A percentile compares a stretch with the other conserved stretches of the same genome.
Evolutionary conservation across 371 early-diverging fungal species (phyloP).

Genomic region (Actinomortierella ambigua): DNA sequence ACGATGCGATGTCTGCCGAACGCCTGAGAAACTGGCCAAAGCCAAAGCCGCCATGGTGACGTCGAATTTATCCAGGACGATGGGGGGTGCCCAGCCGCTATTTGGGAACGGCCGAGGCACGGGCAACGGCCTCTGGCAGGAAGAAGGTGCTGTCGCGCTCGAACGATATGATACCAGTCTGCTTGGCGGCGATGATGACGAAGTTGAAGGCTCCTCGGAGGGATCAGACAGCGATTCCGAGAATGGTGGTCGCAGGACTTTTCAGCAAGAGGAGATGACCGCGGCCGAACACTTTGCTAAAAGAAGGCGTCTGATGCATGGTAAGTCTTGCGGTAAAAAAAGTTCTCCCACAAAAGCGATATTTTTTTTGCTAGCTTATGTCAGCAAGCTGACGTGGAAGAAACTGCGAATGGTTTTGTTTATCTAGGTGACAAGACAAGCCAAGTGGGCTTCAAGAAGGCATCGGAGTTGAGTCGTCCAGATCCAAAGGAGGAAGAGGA

Average conservation of each 20-base stretch:
- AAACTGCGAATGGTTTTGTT: too few species aligned
- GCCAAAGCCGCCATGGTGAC: constrained; percentile 27
- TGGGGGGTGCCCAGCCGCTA: constrained; percentile 18
- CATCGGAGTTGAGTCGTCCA: neutral
- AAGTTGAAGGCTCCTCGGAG: neutral
- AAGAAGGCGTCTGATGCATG: too few species aligned
- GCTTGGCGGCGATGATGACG: constrained; percentile 17
- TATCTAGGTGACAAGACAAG: too few species aligned
- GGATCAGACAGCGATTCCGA: constrained; percentile 5
- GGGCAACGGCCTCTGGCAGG: too few species aligned
- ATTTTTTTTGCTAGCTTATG: too few species aligned
- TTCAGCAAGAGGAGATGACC: too few species aligned
- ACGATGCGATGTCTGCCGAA: constrained; percentile 39
- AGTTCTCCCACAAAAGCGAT: too few species aligned
- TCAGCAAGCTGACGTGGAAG: too few species aligned
- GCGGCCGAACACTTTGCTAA: too few species aligned
- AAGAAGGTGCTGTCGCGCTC: constrained; percentile 15
- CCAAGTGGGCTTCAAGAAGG: too few species aligned
- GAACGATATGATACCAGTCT: constrained; percentile 30
- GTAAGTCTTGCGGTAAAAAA: too few species aligned
- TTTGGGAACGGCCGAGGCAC: neutral
- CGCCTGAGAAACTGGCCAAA: constrained; percentile 27
- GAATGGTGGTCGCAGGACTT: too few species aligned
- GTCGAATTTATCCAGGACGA: neutral
- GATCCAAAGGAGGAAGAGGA: neutral